Evolutionary conservation across 2,329 filamentous ascomycete species (phyloP), one percentile per base, ranked within the genome.

Genomic region (Scopulariopsis brevicaulis): DNA sequence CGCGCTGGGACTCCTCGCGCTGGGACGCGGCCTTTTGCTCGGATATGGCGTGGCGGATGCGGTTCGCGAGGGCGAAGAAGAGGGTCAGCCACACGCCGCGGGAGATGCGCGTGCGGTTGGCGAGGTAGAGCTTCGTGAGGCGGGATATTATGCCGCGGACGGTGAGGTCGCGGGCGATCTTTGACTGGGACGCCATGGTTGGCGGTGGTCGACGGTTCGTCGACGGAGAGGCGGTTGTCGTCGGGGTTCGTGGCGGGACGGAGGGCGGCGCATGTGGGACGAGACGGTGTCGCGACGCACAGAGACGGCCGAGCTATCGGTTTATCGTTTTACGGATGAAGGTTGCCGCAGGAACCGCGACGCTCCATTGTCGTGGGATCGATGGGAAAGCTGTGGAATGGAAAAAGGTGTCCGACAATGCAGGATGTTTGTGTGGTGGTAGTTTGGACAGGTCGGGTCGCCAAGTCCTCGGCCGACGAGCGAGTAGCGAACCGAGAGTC

Each of bases 21-120:
- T 77, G 77, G 1, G 88, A 87, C 2, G 90, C 89, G 18, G 89
- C 89, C 71, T 96, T 96, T 71, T 97, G 94, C 70, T 96, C 92
- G 60, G 88, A 86, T 67, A 97, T 87, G 65, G 93, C 92, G 81
- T 90, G 86, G 65, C 92, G 90, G 58, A 97, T 85, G 65, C 94
- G 90, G 71, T 96, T 92, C 60, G 86, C 78, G 60, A 96, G 83
- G 54, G 90, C 85, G 64, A 93, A 75, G 65, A 93, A 83, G 64
- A 96, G 80, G 32, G 90, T 86, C 61, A 96, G 76, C 76, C 95
- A 96, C 64, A 96, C 83, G 62, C 84, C 84, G 67, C 89, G 86
- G 24, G 90, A 93, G 71, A 96, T 91, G 63, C 83, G 83, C 55
- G 85, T 90, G 64, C 91, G 89, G 73, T 96, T 85, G 61, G 81